A percentile compares a stretch with the other conserved stretches of the same genome.
Evolutionary conservation across 768 basidiomycete genomes (phyloP).

Genomic region (Hygrocybe punicea): DNA sequence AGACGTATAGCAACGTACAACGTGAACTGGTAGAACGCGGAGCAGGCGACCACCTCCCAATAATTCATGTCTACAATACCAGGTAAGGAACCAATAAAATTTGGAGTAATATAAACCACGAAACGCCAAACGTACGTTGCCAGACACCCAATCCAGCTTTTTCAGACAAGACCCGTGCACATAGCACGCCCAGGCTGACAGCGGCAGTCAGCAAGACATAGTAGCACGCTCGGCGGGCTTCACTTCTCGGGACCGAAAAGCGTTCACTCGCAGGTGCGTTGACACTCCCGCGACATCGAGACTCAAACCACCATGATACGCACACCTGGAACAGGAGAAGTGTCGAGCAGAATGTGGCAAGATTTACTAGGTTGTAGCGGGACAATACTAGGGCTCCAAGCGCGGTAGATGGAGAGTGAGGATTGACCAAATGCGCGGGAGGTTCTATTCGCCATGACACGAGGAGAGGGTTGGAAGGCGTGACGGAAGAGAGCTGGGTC

Average conservation of each 20-base stretch:
- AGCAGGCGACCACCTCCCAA: constrained; percentile 68
- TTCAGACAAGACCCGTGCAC: constrained; percentile 47
- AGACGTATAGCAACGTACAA: constrained; percentile 86
- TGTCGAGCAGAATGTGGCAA: constrained; percentile 76
- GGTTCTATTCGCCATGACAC: constrained; percentile 75
- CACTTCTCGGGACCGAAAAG: constrained; percentile 71
- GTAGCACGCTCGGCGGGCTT: constrained; percentile 56
- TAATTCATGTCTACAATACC: constrained; percentile 61
- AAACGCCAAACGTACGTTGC: constrained; percentile 54
- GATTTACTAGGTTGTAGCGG: constrained; percentile 72
- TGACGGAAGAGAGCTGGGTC: constrained; percentile 26
- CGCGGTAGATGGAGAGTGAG: constrained; percentile 41
- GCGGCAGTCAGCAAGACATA: constrained; percentile 63
- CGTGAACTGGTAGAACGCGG: constrained; percentile 86
- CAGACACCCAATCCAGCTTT: constrained; percentile 52
- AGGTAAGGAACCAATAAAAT: constrained; percentile 5
- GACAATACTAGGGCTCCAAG: constrained; percentile 59
- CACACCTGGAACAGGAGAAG: constrained; percentile 76
- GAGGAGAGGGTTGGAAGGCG: constrained; percentile 41
- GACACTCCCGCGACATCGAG: constrained; percentile 32
- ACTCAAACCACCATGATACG: constrained; percentile 74
- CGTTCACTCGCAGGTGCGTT: constrained; percentile 62
- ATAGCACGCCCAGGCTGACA: constrained; percentile 48
- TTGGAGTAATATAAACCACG: constrained; percentile 1
- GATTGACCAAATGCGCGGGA: constrained; percentile 53